Evolutionary conservation across 192 early-diverging fungal genomes (phyloP), one percentile per base, ranked within the genome.

Genomic region (Mortierella alpina): DNA sequence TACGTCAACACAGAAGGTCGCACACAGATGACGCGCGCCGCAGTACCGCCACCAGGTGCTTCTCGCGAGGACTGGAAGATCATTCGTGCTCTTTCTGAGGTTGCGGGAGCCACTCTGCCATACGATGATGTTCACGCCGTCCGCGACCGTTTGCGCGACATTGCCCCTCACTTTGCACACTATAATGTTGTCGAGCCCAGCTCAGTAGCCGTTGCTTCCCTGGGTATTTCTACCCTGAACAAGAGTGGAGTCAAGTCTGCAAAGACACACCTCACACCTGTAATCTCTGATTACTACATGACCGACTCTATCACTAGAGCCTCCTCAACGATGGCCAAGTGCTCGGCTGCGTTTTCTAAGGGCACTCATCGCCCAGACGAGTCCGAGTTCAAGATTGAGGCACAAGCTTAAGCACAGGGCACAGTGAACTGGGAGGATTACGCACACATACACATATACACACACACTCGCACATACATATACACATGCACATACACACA

Each of bases 11-110:
- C 97, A 11, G 98, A 99, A 79, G 98, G 98, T 54, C 93, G 98
- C 46, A 85, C 95, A 50, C 98, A 99, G 83, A 85, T 90, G 53
- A 97, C 98, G 17, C 95, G 97, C 56, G 95, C 95, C 41, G 95
- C 97, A 12, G 97, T 99, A 20, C 89, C 91, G 50, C 92, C 94
- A 65, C 95, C 96, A 9, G 92, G 88, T 18, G 94, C 90, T 45
- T 94, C 98, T 10, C 96, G 98, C 61, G 97, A 98, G 70, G 98
- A 99, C 88, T 99, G 98, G 98, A 98, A 97, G 92, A 97, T 99
- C 63, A 87, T 99, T 54, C 95, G 98, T 51, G 98, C 98, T 6
- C 84, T 99, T 44, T 96, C 96, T 6, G 96, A 99, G 84, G 86
- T 96, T n/a, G 86, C 91, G 42, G 96, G 95, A 1, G 84, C 90